Evolutionary conservation across 257 asterid genomes (phyloP).

Genomic region (Scutellaria barbata): DNA sequence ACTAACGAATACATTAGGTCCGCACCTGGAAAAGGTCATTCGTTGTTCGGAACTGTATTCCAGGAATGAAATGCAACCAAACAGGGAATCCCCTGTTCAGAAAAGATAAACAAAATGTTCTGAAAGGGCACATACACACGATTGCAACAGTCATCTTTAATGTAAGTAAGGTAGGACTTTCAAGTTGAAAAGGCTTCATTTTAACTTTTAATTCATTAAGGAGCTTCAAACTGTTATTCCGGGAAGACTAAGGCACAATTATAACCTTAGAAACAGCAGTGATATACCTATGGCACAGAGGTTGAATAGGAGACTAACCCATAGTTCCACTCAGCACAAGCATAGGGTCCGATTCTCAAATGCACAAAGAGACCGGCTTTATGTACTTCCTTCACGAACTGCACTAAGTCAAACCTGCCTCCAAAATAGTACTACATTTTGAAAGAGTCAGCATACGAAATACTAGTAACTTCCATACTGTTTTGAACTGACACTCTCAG

Average conservation of each 20-base stretch:
- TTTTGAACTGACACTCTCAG: not conserved
- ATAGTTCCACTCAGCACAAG: constrained; percentile 92
- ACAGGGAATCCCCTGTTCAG: constrained; percentile 75
- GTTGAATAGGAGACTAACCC: constrained; percentile 53
- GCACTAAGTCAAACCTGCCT: constrained; percentile 74
- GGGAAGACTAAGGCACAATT: not conserved
- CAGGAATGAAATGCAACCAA: constrained; percentile 84
- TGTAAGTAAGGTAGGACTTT: constrained; percentile 9
- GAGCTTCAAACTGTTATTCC: constrained; percentile 7
- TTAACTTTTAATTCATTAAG: not conserved
- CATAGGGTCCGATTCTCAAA: constrained; percentile 82
- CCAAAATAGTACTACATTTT: constrained; percentile 65
- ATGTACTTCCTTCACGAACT: constrained; percentile 71
- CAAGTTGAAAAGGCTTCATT: not conserved
- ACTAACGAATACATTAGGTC: not conserved
- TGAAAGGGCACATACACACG: not conserved
- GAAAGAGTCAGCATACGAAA: constrained; percentile 27
- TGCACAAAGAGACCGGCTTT: constrained; percentile 78
- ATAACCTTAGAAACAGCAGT: not conserved
- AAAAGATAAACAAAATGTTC: not conserved
- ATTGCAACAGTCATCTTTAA: constrained; percentile 9
- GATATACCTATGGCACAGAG: constrained; percentile 10
- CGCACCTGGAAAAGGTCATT: constrained; percentile 63
- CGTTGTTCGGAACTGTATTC: constrained; percentile 71
- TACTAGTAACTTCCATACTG: not conserved